Conservation (phyloP, 2,329 filamentous ascomycete genomes). For the Alternaria alternata region DNA sequence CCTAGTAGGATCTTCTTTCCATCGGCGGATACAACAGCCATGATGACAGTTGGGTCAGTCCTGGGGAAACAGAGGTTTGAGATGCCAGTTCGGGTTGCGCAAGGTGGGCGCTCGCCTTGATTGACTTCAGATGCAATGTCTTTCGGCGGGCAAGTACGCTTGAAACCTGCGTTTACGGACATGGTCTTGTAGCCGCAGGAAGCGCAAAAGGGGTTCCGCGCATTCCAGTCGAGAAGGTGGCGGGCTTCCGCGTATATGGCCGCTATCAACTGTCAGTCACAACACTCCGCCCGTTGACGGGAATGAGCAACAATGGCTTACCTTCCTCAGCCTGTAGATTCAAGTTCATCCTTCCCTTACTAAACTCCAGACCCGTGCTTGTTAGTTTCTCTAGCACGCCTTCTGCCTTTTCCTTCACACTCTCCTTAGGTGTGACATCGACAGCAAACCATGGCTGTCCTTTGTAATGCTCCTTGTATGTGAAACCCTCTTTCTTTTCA, state of each 20-base stretch:
- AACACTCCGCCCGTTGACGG: background rate
- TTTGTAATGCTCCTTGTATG: conserved; percentile 73
- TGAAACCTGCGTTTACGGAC: conserved; percentile 79
- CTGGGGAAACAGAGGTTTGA: conserved; percentile 93
- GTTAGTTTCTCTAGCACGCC: conserved; percentile 67
- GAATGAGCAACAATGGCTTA: conserved; percentile 46
- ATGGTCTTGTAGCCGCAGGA: conserved; percentile 86
- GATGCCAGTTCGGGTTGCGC: conserved; percentile 81
- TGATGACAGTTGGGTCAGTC: conserved; percentile 94
- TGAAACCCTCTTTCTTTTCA: conserved; percentile 66
- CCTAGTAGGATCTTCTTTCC: conserved; percentile 82
- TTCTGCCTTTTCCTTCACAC: conserved; percentile 68
- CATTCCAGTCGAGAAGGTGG: conserved; percentile 92
- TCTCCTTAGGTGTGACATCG: conserved; percentile 79
- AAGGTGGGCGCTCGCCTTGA: conserved; percentile 68
- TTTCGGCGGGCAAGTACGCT: conserved; percentile 77
- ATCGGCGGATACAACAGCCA: conserved; percentile 85
- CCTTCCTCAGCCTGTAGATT: conserved; percentile 68
- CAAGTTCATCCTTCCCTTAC: conserved; percentile 70
- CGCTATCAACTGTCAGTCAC: conserved; percentile 61
- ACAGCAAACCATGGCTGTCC: conserved; percentile 89
- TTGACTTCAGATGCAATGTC: conserved; percentile 63
- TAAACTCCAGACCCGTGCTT: conserved; percentile 70
- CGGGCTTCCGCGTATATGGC: conserved; percentile 91
- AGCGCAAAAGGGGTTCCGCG: conserved; percentile 88